A percentile compares a stretch with the other conserved stretches of the same genome.
Evolutionary conservation across 2,329 filamentous ascomycete genomes (phyloP).

Genomic region (Furcasterigmium sp.): DNA sequence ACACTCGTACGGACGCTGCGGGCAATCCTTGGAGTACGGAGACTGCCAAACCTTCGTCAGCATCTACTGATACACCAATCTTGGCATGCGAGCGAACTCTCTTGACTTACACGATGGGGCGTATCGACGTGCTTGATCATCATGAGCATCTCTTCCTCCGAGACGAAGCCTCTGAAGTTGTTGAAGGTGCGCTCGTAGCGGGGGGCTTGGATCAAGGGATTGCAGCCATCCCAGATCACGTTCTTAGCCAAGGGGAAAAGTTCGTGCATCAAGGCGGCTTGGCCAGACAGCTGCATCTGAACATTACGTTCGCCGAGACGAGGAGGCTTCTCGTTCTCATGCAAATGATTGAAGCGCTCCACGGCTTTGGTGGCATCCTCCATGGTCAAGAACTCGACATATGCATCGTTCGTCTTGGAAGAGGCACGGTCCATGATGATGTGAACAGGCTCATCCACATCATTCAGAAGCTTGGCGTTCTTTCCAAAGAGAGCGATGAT

Average conservation of each 20-base stretch:
- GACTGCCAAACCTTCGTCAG: constrained; percentile 37
- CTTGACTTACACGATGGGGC: constrained; percentile 51
- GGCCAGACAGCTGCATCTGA: constrained; percentile 51
- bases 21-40: constrained; percentile 54
- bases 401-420: constrained; percentile 58
- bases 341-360: constrained; percentile 36
- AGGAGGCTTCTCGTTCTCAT: constrained; percentile 31
- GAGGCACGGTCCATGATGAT: constrained; percentile 61
- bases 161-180: constrained; percentile 56
- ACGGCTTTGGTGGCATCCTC: constrained; percentile 50
- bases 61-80: not conserved
- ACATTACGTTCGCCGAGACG: constrained; percentile 54
- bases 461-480: constrained; percentile 49
- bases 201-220: constrained; percentile 31
- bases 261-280: constrained; percentile 53
- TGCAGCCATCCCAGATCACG: constrained; percentile 46
- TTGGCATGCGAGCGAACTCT: not conserved
- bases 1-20: constrained; percentile 60
- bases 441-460: constrained; percentile 51
- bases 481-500: constrained; percentile 55
- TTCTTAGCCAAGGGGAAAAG: constrained; percentile 55
- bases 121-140: constrained; percentile 58
- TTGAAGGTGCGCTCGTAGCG: constrained; percentile 37
- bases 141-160: constrained; percentile 58
- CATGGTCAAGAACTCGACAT: constrained; percentile 49